Conservation (phyloP, 371 early-diverging fungal species). For the Dinochytrium kinnereticum region DNA sequence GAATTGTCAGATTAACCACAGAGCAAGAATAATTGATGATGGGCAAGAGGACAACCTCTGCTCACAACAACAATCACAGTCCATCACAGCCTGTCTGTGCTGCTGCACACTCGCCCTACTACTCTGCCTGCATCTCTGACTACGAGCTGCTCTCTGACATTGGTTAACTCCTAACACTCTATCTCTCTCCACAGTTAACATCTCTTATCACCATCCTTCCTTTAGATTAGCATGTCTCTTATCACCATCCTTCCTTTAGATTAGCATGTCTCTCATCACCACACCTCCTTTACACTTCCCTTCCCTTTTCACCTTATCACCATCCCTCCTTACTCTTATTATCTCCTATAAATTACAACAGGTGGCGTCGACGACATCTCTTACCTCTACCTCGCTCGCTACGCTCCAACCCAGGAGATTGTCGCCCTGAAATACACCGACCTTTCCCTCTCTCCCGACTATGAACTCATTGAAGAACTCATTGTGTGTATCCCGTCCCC, state of each 20-base stretch:
- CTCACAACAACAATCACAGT: no score
- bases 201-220: no score
- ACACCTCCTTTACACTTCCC: no score
- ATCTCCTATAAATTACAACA: neutral
- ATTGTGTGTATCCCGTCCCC: constrained; percentile 32
- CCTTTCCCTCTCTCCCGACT: constrained; percentile 56
- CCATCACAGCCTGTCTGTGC: no score
- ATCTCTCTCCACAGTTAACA: neutral
- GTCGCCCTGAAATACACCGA: constrained; percentile 62
- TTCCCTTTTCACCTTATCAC: no score
- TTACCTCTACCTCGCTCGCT: constrained; percentile 52
- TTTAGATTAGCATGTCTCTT: no score
- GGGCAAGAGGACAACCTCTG: no score
- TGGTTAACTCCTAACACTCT: constrained; percentile 26
- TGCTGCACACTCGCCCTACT: no score
- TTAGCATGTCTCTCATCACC: no score
- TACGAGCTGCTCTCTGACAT: constrained; percentile 53
- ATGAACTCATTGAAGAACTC: constrained; percentile 57
- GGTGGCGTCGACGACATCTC: constrained; percentile 66
- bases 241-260: no score
- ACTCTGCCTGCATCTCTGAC: constrained; percentile 41
- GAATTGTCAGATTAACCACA: no score
- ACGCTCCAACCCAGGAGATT: constrained; percentile 48
- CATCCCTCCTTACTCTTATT: neutral
- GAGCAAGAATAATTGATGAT: no score